A percentile compares a stretch with the other conserved stretches of the same genome.
Conservation (phyloP, 805 yeast species). For the Lachancea sp. region DNA sequence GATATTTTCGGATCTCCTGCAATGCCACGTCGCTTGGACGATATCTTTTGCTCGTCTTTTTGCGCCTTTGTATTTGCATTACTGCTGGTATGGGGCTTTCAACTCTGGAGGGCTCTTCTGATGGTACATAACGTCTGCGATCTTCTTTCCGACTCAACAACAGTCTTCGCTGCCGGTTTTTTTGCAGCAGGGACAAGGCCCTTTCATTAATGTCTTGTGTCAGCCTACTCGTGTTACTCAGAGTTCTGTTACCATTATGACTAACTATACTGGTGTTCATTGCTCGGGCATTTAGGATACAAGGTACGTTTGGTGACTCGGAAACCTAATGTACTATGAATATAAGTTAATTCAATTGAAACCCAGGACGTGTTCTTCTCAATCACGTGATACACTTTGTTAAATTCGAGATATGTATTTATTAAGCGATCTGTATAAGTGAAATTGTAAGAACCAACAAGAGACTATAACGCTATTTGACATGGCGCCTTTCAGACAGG, state of each 20-base stretch:
- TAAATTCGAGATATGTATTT: neutral
- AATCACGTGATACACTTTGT: no score
- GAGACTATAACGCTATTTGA: neutral
- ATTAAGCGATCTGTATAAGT: neutral
- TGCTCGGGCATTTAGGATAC: neutral
- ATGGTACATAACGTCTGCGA: constrained; percentile 9
- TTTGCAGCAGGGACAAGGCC: constrained; percentile 26
- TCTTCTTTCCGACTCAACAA: constrained; percentile 12
- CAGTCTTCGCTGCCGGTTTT: constrained; percentile 28
- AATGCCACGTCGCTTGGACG: constrained; percentile 63
- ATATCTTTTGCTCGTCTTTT: constrained; percentile 43
- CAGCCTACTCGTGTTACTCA: constrained; percentile 18
- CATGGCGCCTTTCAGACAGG: constrained; percentile 31
- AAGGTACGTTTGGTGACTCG: neutral
- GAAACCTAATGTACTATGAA: no score
- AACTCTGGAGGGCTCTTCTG: constrained; percentile 2
- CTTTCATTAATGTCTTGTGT: constrained; percentile 25
- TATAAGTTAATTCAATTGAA: no score
- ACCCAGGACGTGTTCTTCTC: no score
- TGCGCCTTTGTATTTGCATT: constrained; percentile 14
- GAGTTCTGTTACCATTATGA: constrained; percentile 16
- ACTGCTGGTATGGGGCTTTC: constrained; percentile 9
- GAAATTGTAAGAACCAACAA: neutral
- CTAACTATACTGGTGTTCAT: constrained; percentile 15
- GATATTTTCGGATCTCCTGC: constrained; percentile 61